phyloP scores from a whole-genome alignment of 1,284 basidiomycete species.

The Clitocybe nebularis region DNA sequence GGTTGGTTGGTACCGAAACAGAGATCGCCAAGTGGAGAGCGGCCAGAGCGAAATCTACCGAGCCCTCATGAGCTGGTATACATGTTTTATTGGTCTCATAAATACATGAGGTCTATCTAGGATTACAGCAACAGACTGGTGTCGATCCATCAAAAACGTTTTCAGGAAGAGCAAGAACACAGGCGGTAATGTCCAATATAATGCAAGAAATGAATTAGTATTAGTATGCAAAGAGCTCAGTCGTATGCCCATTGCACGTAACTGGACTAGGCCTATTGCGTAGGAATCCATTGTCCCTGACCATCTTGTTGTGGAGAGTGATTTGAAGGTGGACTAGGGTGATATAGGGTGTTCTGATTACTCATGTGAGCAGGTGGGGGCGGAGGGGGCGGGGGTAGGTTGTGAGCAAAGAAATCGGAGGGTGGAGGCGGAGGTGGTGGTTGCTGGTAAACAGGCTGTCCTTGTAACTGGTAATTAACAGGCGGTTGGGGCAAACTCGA shows the following conservation, averaged over 20 bases:
- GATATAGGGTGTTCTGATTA: conserved; percentile 28
- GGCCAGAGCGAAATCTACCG: conserved; percentile 24
- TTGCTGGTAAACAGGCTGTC: conserved; percentile 33
- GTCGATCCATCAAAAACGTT: no score
- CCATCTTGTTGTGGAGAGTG: conserved; percentile 29
- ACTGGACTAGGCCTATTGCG: conserved; percentile 10
- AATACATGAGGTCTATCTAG: no score
- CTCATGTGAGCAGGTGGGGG: conserved; percentile 22
- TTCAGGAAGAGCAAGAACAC: no score
- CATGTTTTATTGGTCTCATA: no score
- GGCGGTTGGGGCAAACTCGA: conserved; percentile 35
- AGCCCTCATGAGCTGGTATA: no score
- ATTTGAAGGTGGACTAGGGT: conserved; percentile 40
- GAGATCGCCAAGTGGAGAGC: conserved; percentile 80
- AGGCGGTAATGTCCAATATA: no score
- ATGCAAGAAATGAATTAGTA: neutral
- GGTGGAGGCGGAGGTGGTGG: conserved; percentile 31
- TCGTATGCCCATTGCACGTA: conserved; percentile 17
- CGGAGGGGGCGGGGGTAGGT: conserved; percentile 32
- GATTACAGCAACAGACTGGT: no score
- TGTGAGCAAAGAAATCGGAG: no score
- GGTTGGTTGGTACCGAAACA: conserved; percentile 77
- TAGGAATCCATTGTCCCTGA: conserved; percentile 28
- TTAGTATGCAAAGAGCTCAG: neutral
- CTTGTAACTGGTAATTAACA: conserved; percentile 24